Percentiles rank a stretch among this genome's conserved stretches.
Conservation (phyloP, 2,329 filamentous ascomycete genomes). For the Xylariaceae sp. region DNA sequence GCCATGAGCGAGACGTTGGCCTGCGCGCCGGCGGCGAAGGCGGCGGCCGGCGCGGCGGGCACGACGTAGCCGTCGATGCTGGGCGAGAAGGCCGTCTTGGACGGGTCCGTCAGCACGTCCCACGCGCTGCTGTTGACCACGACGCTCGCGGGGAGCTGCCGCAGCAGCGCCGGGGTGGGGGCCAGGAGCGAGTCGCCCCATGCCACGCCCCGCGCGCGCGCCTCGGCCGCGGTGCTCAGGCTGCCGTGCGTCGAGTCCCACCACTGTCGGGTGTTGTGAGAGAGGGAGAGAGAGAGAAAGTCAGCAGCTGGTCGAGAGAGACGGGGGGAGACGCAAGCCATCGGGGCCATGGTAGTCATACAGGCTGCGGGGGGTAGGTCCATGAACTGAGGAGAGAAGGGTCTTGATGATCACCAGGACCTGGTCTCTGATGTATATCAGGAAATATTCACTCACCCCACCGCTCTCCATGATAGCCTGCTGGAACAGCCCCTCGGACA, state of each 20-base stretch:
- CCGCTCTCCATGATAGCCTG: constrained; percentile 1
- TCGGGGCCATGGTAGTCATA: not conserved
- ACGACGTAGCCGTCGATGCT: constrained; percentile 1
- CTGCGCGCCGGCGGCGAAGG: not conserved
- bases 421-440: not conserved
- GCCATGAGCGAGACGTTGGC: not conserved
- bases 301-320: no score
- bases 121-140: not conserved
- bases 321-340: no score
- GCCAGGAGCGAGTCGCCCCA: not conserved
- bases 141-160: not conserved
- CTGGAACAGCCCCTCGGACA: not conserved
- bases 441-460: not conserved
- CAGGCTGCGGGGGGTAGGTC: not conserved
- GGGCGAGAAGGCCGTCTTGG: not conserved
- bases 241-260: not conserved
- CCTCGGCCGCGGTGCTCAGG: not conserved
- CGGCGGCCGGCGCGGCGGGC: not conserved
- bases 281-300: no score
- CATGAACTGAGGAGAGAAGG: no score
- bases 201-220: not conserved
- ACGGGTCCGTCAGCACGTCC: not conserved
- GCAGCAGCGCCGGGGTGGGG: not conserved
- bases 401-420: no score
- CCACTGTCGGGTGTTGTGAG: no score